Evolutionary conservation across 2,329 filamentous ascomycete genomes (phyloP), one percentile per base, ranked within the genome.

Genomic region (Cytospora schulzeri): DNA sequence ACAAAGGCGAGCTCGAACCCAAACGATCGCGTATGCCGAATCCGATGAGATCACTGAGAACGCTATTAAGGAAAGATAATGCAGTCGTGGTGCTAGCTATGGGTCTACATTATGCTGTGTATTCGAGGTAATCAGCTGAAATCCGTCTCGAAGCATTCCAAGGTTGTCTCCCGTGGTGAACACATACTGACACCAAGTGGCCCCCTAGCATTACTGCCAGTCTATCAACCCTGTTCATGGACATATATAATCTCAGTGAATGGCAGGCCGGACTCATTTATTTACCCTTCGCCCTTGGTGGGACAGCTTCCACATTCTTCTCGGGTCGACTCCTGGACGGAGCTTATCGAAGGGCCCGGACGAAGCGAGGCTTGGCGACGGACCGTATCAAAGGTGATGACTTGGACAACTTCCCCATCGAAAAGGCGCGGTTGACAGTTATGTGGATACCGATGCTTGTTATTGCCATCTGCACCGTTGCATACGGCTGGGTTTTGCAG

Each of bases 311-410:
- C 14, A 56, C 53, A 9, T 26, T 56, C 53, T 56, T 56, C 53
- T 56, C 53, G 4, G 53, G 53, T 1, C 12, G 19, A 17, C 15
- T 56, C 5, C 53, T 56, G 12, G 53, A 56, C 24, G 38, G n/a
- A 4, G 53, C 53, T 1, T 56, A 56, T 24, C 22, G n/a, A 12
- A 24, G 19, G 14, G 31, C 53, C 22, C 53, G 53, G 7, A 2
- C 53, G n/a, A 56, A 38, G 53, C 22, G n/a, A 0, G 81, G 81
- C 19, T 75, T 88, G 29, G 68, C 76, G 0, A 76, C 86, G 50
- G 79, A 78, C 53, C 78, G 77, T 65, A 82, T 79, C 65, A 78
- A 80, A 52, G 73, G 74, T 60, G 71, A 75, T 38, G 71, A 77
- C 51, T 63, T 77, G 64, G 62, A 70, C 15, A 67, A 66, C 8